Base-by-base conservation (phyloP, 2,329 filamentous ascomycete genomes). In the Erysiphe neolycopersici region DNA sequence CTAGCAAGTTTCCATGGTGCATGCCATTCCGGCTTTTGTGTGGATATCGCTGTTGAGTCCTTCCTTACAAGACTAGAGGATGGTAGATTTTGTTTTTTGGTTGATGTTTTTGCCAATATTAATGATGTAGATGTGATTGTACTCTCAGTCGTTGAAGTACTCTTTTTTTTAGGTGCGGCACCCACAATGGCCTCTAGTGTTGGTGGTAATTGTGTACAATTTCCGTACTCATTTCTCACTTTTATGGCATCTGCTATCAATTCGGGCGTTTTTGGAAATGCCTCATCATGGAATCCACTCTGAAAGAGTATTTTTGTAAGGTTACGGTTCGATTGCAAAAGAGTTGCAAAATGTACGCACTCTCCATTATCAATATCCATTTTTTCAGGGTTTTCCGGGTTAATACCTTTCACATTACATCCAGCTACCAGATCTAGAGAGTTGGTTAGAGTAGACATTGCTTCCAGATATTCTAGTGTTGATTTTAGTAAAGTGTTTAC, bases 1-100 rank as follows among this genome's bases (percentile, higher is more conserved):
- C 89, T 74, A 79, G 93, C 91, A 47, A 95, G 67, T 68, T 94
- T 95, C 89, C 91, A 98, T 12, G 91, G 91, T 47, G 85, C 73
- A 59, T 98, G 89, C 89, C 89, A 98, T 46, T 94, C 79, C 0
- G 91, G 91, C 58, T 77, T 83, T 45, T 75, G 66, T 52, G 77
- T 74, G 51, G 71, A 65, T 44, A 76, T 69, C 14, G 69, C 71
- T 43, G 55, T 50, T 18, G 42, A 31, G 39, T 43, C 42, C 44
- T 73, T 67, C 46, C 73, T 64, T 16, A 79, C 69, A 45, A 79
- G 58, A 50, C 71, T 73, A 45, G 65, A 66, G 1, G 64, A 64
- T 14, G 64, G 64, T 26, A 64, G 60, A 43, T 69, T 60, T 42
- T 61, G 59, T 49, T 65, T 64, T 18, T 61, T 61, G 31, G 65